phyloP scores from a whole-genome alignment of 305 asterid species.

The Solanum hybrid region DNA sequence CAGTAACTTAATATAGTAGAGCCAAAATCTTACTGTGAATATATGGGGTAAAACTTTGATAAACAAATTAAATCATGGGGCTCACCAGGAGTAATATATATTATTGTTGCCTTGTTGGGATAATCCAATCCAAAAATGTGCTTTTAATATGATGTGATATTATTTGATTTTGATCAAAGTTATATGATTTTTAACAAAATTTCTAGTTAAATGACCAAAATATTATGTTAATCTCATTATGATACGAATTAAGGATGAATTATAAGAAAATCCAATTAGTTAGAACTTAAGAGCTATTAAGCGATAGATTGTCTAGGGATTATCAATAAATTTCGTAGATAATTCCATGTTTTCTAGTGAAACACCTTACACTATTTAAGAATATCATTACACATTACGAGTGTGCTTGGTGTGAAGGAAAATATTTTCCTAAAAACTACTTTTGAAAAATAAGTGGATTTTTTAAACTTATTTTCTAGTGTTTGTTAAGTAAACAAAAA shows the following conservation, averaged over 20 bases:
- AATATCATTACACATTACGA: background rate
- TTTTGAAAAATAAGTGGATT: too few species aligned
- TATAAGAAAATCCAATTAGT: too few species aligned
- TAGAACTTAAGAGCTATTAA: too few species aligned
- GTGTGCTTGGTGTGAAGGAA: background rate
- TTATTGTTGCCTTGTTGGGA: background rate
- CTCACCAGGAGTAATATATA: background rate
- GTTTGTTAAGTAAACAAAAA: background rate
- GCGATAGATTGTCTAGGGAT: too few species aligned
- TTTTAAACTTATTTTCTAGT: background rate
- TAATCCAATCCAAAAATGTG: background rate
- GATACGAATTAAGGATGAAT: too few species aligned
- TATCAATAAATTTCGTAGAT: too few species aligned
- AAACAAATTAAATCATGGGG: background rate
- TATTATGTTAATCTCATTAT: background rate
- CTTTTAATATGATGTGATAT: too few species aligned
- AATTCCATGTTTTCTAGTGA: too few species aligned
- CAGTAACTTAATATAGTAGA: background rate
- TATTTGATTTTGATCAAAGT: background rate
- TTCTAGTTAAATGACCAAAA: too few species aligned
- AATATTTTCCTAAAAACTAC: too few species aligned
- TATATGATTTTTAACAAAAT: background rate
- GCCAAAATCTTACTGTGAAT: background rate
- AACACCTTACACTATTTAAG: background rate
- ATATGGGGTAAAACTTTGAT: background rate